Conservation (phyloP, 345 rosid genomes). For the Abelmoschus esculentus region DNA sequence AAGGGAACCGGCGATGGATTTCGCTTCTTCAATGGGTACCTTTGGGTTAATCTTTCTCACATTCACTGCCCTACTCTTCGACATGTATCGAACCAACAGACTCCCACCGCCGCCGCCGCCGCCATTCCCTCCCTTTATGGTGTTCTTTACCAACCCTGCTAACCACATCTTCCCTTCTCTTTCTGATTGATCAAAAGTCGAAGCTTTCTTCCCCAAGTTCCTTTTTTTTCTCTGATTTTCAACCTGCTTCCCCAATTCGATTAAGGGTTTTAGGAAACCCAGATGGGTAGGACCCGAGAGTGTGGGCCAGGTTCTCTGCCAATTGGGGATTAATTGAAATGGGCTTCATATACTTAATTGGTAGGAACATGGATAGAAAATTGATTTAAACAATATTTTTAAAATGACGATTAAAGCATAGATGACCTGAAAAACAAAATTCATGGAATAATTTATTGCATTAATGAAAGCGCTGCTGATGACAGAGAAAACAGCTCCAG, state of each 20-base stretch:
- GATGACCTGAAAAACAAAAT: too few species aligned
- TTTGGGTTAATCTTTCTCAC: conserved; percentile 90
- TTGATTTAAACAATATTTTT: too few species aligned
- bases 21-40: conserved; percentile 76
- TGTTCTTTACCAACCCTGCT: conserved; percentile 5
- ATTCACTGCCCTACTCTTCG: conserved; percentile 62
- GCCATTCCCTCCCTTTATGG: background rate
- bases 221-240: background rate
- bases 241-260: background rate
- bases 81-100: conserved; percentile 53
- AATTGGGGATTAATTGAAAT: too few species aligned
- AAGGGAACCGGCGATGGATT: conserved; percentile 55
- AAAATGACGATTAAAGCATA: too few species aligned
- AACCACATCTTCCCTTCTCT: conserved; percentile 1
- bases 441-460: too few species aligned
- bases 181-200: background rate
- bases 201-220: background rate
- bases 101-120: conserved; percentile 4
- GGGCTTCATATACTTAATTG: too few species aligned
- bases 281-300: too few species aligned
- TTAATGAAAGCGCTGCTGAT: too few species aligned
- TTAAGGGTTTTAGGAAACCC: conserved; percentile 15
- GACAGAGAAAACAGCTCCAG: too few species aligned
- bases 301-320: too few species aligned
- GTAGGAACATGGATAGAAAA: too few species aligned